A percentile compares a stretch with the other conserved stretches of the same genome.
phyloP scores from a whole-genome alignment of 768 basidiomycete species.

The Leucogyrophana mollusca region DNA sequence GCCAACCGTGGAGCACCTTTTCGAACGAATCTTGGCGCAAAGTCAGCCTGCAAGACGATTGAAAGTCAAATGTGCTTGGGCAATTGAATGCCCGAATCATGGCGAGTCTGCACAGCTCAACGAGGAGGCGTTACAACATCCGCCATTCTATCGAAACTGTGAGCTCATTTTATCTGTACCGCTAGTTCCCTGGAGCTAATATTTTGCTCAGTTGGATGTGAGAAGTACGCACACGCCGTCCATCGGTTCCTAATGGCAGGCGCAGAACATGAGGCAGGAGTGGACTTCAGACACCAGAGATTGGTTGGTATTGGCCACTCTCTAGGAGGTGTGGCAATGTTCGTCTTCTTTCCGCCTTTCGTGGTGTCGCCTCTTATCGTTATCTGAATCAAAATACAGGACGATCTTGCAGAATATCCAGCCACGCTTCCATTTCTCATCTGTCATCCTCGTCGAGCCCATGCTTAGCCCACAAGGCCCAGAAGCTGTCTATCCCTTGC shows the following conservation, averaged over 20 bases:
- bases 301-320: conserved; percentile 70
- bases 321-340: conserved; percentile 66
- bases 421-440: conserved; percentile 44
- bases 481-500: conserved; percentile 40
- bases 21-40: conserved; percentile 25
- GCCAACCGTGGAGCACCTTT: conserved; percentile 51
- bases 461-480: conserved; percentile 54
- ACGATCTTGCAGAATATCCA: conserved; percentile 50
- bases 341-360: conserved; percentile 15
- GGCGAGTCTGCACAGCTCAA: conserved; percentile 61
- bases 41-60: neutral
- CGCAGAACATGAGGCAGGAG: conserved; percentile 33
- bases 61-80: conserved; percentile 48
- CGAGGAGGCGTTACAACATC: conserved; percentile 39
- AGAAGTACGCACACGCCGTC: conserved; percentile 58
- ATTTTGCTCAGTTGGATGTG: conserved; percentile 52
- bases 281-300: conserved; percentile 49
- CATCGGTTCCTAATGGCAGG: conserved; percentile 53
- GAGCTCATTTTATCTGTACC: conserved; percentile 16
- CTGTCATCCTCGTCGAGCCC: conserved; percentile 63
- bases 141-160: conserved; percentile 49
- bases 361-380: neutral
- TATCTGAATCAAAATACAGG: conserved; percentile 29
- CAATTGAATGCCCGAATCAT: conserved; percentile 73
- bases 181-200: conserved; percentile 2